Evolutionary conservation across 306 rosid genomes (phyloP).

Genomic region (Erythrophleum fordii): DNA sequence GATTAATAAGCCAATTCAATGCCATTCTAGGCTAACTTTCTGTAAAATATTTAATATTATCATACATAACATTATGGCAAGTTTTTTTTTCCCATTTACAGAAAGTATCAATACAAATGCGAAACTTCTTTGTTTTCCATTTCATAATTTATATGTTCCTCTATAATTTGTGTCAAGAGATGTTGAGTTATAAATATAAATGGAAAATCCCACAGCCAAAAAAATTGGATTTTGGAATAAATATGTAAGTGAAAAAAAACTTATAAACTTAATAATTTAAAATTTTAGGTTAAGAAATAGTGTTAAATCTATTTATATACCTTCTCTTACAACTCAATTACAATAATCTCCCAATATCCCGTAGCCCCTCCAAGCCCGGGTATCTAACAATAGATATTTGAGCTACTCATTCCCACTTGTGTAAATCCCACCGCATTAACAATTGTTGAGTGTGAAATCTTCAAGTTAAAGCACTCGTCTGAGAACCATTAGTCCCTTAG

Average conservation of each 20-base stretch:
- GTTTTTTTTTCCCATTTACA: no score
- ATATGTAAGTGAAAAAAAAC: no score
- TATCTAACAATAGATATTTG: neutral
- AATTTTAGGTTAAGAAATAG: no score
- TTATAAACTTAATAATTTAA: no score
- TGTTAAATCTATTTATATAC: no score
- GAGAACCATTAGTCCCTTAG: neutral
- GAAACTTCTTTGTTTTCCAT: neutral
- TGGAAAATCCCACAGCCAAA: no score
- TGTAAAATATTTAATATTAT: no score
- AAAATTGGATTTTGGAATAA: no score
- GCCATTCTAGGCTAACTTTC: neutral
- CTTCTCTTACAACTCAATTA: no score
- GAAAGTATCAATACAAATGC: neutral
- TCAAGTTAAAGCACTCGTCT: neutral
- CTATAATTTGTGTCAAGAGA: neutral
- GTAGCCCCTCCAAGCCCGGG: no score
- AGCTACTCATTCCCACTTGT: neutral
- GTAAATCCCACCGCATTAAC: neutral
- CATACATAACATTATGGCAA: neutral
- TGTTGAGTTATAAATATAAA: no score
- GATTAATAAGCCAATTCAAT: neutral
- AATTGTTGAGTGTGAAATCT: constrained; percentile 30
- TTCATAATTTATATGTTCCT: neutral
- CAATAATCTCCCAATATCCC: no score